These are phyloP conservation scores for Bacidia rubella DNA, from an alignment of 495 filamentous ascomycete species.

Conservation along the genomic window DNA sequence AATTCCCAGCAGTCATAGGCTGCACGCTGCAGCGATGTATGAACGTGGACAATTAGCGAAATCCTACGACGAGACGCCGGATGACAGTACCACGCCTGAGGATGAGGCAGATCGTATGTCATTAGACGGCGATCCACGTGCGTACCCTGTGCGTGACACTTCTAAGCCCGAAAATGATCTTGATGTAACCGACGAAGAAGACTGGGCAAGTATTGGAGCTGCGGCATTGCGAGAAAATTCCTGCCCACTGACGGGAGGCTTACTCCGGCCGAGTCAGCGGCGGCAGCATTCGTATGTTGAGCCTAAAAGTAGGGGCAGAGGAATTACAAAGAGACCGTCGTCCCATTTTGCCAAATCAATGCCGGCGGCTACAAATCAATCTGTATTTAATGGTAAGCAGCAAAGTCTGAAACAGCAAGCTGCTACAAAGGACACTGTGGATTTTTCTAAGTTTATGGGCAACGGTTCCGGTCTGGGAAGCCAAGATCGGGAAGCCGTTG, in stretches of 20 bases:
- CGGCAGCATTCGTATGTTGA: constrained; percentile 13
- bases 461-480: constrained; percentile 9
- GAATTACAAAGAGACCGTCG: constrained; percentile 29
- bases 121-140: constrained; percentile 63
- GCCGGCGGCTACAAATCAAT: constrained; percentile 16
- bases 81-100: constrained; percentile 57
- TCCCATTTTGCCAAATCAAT: constrained; percentile 27
- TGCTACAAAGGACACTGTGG: constrained; percentile 31
- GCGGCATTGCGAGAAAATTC: constrained; percentile 67
- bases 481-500: constrained; percentile 18
- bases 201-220: constrained; percentile 86
- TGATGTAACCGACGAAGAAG: constrained; percentile 87
- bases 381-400: constrained; percentile 13
- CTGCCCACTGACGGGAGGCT: constrained; percentile 23
- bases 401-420: constrained; percentile 28
- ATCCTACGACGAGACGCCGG: constrained; percentile 31
- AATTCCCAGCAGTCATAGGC: constrained; percentile 39
- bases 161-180: constrained; percentile 42
- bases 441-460: constrained; percentile 10
- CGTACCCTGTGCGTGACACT: constrained; percentile 51
- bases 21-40: constrained; percentile 31
- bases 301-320: constrained; percentile 16
- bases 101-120: constrained; percentile 96
- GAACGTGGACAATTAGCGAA: constrained; percentile 53
- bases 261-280: constrained; percentile 19